Conservation (phyloP, 1,284 basidiomycete species). For the Rhodotorula sp. region DNA sequence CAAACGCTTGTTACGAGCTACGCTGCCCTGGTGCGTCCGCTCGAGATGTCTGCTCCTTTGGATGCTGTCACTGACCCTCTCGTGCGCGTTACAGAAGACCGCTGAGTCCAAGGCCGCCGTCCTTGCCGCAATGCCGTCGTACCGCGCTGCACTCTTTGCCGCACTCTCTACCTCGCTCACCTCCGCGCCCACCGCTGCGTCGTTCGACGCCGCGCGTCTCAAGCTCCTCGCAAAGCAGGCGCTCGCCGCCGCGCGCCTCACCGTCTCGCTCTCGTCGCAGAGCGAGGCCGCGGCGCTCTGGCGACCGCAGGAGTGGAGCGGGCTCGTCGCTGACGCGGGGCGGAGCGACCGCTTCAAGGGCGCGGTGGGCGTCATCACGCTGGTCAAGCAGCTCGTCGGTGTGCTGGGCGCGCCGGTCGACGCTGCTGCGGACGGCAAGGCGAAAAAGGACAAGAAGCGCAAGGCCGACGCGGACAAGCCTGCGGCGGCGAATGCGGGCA, state of each 20-base stretch:
- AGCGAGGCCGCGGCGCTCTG: conserved; percentile 8
- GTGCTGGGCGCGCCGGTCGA: conserved; percentile 13
- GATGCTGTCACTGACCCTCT: not conserved
- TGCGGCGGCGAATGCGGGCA: not conserved
- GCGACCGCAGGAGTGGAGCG: conserved; percentile 15
- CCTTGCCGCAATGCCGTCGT: conserved; percentile 58
- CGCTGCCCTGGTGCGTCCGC: conserved; percentile 17
- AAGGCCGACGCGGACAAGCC: conserved; percentile 5
- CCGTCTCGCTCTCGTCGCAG: conserved; percentile 49
- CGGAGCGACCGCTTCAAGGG: conserved; percentile 37
- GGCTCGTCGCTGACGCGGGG: conserved; percentile 13
- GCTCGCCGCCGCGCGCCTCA: conserved; percentile 66
- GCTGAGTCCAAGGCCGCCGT: conserved; percentile 53
- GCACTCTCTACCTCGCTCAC: conserved; percentile 61
- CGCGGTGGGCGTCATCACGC: conserved; percentile 24
- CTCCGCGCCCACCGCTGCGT: conserved; percentile 49
- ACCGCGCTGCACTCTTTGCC: conserved; percentile 61
- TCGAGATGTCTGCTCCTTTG: too few species aligned
- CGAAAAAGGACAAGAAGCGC: conserved; percentile 37
- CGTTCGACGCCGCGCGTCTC: conserved; percentile 66
- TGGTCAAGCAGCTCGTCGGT: conserved; percentile 36
- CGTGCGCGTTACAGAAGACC: conserved; percentile 42
- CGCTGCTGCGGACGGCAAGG: not conserved
- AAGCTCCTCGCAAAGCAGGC: conserved; percentile 79
- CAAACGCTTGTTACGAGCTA: conserved; percentile 60